phyloP scores from a whole-genome alignment of 2,329 filamentous ascomycete species.

The Byssochlamys sp. region DNA sequence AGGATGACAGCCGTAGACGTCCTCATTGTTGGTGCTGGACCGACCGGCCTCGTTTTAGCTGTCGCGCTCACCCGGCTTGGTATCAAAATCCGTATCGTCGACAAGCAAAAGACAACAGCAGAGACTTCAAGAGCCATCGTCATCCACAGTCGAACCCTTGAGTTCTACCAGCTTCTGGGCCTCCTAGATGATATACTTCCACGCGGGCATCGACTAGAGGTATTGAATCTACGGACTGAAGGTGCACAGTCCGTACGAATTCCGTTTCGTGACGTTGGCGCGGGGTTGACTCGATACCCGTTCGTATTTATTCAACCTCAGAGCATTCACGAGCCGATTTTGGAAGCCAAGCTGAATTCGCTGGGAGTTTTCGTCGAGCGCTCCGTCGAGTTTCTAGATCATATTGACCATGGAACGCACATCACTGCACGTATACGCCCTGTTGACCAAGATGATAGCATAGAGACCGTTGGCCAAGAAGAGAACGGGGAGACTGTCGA shows the following conservation, averaged over 20 bases:
- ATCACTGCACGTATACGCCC: slow-evolving; percentile 14
- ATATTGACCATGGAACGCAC: slow-evolving; percentile 12
- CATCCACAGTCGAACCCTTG: slow-evolving; percentile 42
- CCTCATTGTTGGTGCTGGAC: slow-evolving; percentile 40
- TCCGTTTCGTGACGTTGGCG: slow-evolving; percentile 14
- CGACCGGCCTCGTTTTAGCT: slow-evolving; percentile 36
- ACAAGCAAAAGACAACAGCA: slow-evolving; percentile 31
- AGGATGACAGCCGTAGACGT: slow-evolving; percentile 15
- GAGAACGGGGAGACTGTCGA: slow-evolving; percentile 18
- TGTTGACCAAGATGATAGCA: slow-evolving; percentile 5
- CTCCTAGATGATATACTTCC: slow-evolving; percentile 28
- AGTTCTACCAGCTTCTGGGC: slow-evolving; percentile 41
- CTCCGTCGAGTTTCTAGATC: slow-evolving; percentile 15
- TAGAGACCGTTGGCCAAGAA: slow-evolving; percentile 13
- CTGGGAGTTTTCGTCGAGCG: slow-evolving; percentile 21
- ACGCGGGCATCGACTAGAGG: slow-evolving; percentile 29
- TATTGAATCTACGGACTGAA: slow-evolving; percentile 28
- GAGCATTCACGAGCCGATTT: slow-evolving; percentile 19
- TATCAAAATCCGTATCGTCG: slow-evolving; percentile 41
- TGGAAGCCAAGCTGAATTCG: slow-evolving; percentile 18
- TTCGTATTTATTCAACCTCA: slow-evolving; percentile 20
- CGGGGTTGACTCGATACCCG: slow-evolving; percentile 20
- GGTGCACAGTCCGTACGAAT: slow-evolving; percentile 15
- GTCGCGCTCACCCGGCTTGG: slow-evolving; percentile 39
- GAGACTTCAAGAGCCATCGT: slow-evolving; percentile 32